A percentile compares a stretch with the other conserved stretches of the same genome.
Conservation (phyloP, 768 basidiomycete species). For the Gymnopilus dilepis region DNA sequence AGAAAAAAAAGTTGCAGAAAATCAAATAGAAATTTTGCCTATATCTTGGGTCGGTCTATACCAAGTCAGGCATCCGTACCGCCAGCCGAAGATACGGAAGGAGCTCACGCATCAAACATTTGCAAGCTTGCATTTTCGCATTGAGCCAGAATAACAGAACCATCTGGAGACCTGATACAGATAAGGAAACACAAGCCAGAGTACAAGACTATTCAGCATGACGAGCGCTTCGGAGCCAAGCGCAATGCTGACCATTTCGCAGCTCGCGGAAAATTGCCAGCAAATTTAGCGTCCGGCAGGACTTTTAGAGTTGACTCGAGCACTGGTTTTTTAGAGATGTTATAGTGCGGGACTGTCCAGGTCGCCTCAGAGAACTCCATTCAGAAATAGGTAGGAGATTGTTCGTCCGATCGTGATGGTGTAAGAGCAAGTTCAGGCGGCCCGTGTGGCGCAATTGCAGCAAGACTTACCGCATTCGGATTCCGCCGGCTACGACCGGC, state of each 20-base stretch:
- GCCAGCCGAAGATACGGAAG: neutral
- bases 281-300: neutral
- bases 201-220: neutral
- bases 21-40: neutral
- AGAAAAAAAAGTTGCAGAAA: neutral
- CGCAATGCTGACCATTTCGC: slow-evolving; percentile 22
- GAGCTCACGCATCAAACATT: slow-evolving; percentile 52
- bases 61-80: neutral
- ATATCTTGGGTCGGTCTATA: slow-evolving; percentile 1
- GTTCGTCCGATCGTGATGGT: neutral
- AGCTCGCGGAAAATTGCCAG: slow-evolving; percentile 20
- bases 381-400: neutral
- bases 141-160: slow-evolving; percentile 66
- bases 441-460: neutral
- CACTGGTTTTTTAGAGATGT: slow-evolving; percentile 29
- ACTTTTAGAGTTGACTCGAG: slow-evolving; percentile 12
- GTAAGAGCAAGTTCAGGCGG: neutral
- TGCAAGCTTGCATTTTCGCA: slow-evolving; percentile 76
- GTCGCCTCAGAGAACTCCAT: slow-evolving; percentile 10
- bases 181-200: neutral
- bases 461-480: neutral
- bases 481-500: neutral
- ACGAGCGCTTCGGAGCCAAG: neutral
- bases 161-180: slow-evolving; percentile 72
- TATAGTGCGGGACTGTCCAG: slow-evolving; percentile 13